Conservation (phyloP, 345 rosid genomes). For the Isatis tinctoria region DNA sequence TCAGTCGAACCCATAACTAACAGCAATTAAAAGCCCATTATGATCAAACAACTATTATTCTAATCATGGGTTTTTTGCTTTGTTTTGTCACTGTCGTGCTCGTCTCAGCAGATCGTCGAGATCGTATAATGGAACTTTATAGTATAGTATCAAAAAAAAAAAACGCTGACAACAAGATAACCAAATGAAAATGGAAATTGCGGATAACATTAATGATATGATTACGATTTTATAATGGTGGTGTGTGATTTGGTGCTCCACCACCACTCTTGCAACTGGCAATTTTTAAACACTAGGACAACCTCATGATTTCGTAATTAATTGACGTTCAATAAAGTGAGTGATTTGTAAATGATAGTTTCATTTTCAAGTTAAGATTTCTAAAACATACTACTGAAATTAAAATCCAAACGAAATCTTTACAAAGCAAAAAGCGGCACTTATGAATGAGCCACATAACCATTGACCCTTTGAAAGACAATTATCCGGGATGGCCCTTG, state of each 20-base stretch:
- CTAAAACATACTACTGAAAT: neutral
- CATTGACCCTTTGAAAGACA: conserved; percentile 10
- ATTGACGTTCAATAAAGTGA: neutral
- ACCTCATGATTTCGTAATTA: neutral
- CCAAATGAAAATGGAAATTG: neutral
- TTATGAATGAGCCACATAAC: neutral
- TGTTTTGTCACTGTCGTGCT: neutral
- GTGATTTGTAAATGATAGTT: neutral
- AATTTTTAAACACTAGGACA: neutral
- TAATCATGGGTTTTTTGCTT: too few species aligned
- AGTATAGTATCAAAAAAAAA: too few species aligned
- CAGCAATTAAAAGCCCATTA: neutral
- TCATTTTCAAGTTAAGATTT: neutral
- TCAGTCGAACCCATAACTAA: neutral
- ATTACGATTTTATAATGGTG: neutral
- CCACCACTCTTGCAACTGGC: conserved; percentile 9
- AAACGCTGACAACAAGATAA: neutral
- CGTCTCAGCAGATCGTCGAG: neutral
- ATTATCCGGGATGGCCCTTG: neutral
- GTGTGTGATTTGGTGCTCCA: conserved; percentile 18
- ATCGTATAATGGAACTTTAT: neutral
- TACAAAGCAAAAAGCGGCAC: conserved; percentile 5
- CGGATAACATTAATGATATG: neutral
- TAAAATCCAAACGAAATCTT: neutral
- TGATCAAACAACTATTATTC: neutral